Base-by-base conservation (phyloP, 1,284 basidiomycete species). In the Schizophyllum commune region DNA sequence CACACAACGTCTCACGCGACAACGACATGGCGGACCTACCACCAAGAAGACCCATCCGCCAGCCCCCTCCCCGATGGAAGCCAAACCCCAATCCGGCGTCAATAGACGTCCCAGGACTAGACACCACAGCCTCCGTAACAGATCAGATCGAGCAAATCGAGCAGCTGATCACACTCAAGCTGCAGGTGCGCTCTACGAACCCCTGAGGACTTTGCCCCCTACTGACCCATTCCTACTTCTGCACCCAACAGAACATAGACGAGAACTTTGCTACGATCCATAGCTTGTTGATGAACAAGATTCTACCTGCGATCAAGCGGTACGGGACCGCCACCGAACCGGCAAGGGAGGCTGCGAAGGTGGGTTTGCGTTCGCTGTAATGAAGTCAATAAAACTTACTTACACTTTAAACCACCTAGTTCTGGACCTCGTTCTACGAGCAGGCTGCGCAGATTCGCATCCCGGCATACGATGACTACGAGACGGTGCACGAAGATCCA, bases 381-480 rank as follows among this genome's bases (percentile, higher is more conserved):
- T 32, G 13, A 60, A 20, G 15, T 59, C 53, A 27, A 27, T 20
- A 32, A 15, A 32, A 20, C 34, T 27, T 19, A 39, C 9, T 52
- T 58, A 21, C 47, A 59, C 52, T 51, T 13, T 17, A 22, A 59
- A 27, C 6, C 55, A 9, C 33, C 5, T 65, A 94, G 89, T 97
- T 97, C 73, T 98, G 95, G 95, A 88, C 89, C n/a, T 88, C 89
- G 1, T 98, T 98, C 79, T 98, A 93, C 71, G 93, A 96, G 70
- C 84, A 89, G 66, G 92, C 94, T 5, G 94, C 94, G 1, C 88
- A 94, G 67, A 89, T 95, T 52, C 85, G 86, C 53, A 88, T 94
- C 58, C 86, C 88, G 20, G 83, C 85, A 8, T 81, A 82, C 60
- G 86, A 87, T 34, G 86, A 92, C 60, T 79, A 85, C 66, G 82